A percentile compares a stretch with the other conserved stretches of the same genome.
Conservation (phyloP, 495 filamentous ascomycete species). For the Aspergillus biplanus region DNA sequence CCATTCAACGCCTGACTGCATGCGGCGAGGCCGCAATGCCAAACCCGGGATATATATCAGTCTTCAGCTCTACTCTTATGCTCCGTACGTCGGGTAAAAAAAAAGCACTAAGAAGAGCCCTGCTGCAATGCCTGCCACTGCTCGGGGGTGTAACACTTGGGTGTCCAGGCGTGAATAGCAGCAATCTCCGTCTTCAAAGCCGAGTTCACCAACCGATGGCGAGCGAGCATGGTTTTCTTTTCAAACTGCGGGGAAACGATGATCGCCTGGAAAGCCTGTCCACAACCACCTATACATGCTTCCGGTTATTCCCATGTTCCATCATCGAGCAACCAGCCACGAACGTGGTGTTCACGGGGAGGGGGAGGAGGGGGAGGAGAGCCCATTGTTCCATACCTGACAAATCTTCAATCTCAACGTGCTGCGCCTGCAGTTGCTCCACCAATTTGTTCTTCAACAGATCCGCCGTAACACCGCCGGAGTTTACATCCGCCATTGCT, state of each 20-base stretch:
- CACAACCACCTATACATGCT: slow-evolving; percentile 74
- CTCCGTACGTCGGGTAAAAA: not conserved
- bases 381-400: slow-evolving; percentile 64
- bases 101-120: slow-evolving; percentile 13
- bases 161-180: slow-evolving; percentile 96
- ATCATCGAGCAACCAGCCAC: slow-evolving; percentile 1
- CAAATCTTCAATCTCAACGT: slow-evolving; percentile 92
- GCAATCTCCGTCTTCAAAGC: slow-evolving; percentile 91
- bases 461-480: slow-evolving; percentile 66
- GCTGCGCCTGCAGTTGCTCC: slow-evolving; percentile 72
- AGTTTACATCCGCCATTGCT: slow-evolving; percentile 56
- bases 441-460: slow-evolving; percentile 69
- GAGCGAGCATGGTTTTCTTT: slow-evolving; percentile 83
- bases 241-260: slow-evolving; percentile 88
- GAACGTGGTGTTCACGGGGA: not conserved
- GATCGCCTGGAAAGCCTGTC: slow-evolving; percentile 89
- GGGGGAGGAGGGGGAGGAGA: not conserved
- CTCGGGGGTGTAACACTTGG: slow-evolving; percentile 93
- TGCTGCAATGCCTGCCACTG: slow-evolving; percentile 80
- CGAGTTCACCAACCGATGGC: slow-evolving; percentile 87
- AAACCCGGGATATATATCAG: slow-evolving; percentile 23
- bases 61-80: not conserved
- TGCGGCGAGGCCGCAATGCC: slow-evolving; percentile 17
- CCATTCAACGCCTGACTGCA: slow-evolving; percentile 26
- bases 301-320: not conserved